These are phyloP conservation scores for Musa beccarii DNA, from an alignment of 176 grass and related monocot species.

Conservation along the genomic window DNA sequence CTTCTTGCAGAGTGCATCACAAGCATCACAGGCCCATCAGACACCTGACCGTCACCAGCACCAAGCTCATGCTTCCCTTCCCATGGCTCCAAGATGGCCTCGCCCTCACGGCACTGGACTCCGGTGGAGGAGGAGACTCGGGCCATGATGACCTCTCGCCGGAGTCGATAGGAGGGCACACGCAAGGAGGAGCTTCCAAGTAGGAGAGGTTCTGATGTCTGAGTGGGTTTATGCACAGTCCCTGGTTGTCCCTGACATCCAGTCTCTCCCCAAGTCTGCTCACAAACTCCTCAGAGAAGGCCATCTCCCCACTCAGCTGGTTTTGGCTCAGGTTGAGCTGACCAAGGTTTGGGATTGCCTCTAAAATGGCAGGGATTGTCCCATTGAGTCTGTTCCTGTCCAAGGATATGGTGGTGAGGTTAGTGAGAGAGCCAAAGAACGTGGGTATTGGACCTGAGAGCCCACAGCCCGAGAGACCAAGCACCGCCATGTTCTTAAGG, in stretches of 20 bases:
- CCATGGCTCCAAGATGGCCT: background rate
- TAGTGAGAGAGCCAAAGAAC: conserved; percentile 31
- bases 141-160: background rate
- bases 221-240: conserved; percentile 44
- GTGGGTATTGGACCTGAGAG: conserved; percentile 53
- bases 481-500: conserved; percentile 53
- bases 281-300: conserved; percentile 57
- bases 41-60: background rate
- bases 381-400: conserved; percentile 73
- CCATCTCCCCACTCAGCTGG: conserved; percentile 59
- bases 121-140: background rate
- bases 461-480: conserved; percentile 58
- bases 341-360: conserved; percentile 53
- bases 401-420: conserved; percentile 55
- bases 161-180: background rate
- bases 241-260: conserved; percentile 63
- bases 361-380: conserved; percentile 49
- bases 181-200: conserved; percentile 50
- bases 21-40: background rate
- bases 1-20: background rate
- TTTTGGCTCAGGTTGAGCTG: conserved; percentile 92
- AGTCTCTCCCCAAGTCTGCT: conserved; percentile 53
- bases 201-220: conserved; percentile 25
- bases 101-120: background rate
- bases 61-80: background rate